Conservation (phyloP, 495 filamentous ascomycete species). For the Amphirosellinia nigrospora region DNA sequence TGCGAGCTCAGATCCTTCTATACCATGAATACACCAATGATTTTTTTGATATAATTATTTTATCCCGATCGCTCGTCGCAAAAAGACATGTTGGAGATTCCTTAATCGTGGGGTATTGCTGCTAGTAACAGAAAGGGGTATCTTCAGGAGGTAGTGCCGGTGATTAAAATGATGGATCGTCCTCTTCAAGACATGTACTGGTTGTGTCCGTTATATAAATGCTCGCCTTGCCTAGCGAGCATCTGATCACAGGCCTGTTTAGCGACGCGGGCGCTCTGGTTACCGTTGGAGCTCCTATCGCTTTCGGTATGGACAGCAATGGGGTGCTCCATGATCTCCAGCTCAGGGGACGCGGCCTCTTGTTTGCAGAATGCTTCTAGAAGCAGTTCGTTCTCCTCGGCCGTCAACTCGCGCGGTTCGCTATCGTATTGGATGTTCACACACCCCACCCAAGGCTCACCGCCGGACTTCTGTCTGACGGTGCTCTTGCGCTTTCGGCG, state of each 20-base stretch:
- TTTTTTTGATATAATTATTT: conserved; percentile 14
- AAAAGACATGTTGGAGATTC: not conserved
- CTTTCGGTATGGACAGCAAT: conserved; percentile 25
- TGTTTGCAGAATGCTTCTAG: conserved; percentile 48
- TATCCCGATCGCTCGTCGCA: conserved; percentile 9
- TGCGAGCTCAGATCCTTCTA: conserved; percentile 19
- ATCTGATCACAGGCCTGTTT: conserved; percentile 51
- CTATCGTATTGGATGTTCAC: conserved; percentile 37
- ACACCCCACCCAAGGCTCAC: conserved; percentile 32
- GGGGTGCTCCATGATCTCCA: conserved; percentile 35
- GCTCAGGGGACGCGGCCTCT: conserved; percentile 29
- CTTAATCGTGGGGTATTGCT: conserved; percentile 6
- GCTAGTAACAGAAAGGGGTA: conserved; percentile 18
- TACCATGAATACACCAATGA: conserved; percentile 3
- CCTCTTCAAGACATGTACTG: conserved; percentile 15
- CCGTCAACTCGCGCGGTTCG: conserved; percentile 34
- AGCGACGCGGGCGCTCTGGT: conserved; percentile 47
- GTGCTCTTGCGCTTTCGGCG: conserved; percentile 38
- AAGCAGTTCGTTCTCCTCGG: conserved; percentile 49
- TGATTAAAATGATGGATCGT: not conserved
- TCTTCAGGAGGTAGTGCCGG: not conserved
- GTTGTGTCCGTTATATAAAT: conserved; percentile 15
- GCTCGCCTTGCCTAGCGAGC: conserved; percentile 31
- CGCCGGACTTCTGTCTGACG: conserved; percentile 28
- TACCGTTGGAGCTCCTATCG: conserved; percentile 36